phyloP scores from a whole-genome alignment of 2,329 filamentous ascomycete species.

The Fusarium annulatum region DNA sequence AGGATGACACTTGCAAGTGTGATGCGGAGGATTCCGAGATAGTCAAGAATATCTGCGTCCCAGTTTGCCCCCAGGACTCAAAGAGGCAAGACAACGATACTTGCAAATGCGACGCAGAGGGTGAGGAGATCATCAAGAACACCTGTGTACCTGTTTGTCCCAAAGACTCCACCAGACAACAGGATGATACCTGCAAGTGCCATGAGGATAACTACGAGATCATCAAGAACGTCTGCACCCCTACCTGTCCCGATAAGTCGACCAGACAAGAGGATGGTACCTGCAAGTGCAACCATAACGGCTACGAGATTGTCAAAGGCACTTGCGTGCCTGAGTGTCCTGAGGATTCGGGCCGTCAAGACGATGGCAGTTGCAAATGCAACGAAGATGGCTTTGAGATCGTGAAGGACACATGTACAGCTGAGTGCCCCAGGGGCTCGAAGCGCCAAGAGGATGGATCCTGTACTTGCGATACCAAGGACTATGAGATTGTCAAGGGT shows the following conservation, averaged over 20 bases:
- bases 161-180: accelerated
- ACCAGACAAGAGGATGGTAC: not conserved
- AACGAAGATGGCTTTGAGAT: not conserved
- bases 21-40: accelerated
- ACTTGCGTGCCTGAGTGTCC: not conserved
- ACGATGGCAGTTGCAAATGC: not conserved
- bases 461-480: not conserved
- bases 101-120: not conserved
- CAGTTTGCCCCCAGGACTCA: not conserved
- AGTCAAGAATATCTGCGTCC: not conserved
- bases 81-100: not conserved
- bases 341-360: accelerated
- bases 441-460: not conserved
- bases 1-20: too few relatives aligned
- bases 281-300: not conserved
- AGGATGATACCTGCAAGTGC: not conserved
- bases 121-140: not conserved
- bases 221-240: not conserved
- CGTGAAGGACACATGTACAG: not conserved
- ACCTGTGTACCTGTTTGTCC: not conserved
- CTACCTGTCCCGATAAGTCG: not conserved
- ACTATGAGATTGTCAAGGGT: not conserved
- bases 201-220: not conserved
- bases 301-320: not conserved
- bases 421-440: not conserved